Evolutionary conservation across 768 basidiomycete genomes (phyloP).

Genomic region (Mycena albidolilacea): DNA sequence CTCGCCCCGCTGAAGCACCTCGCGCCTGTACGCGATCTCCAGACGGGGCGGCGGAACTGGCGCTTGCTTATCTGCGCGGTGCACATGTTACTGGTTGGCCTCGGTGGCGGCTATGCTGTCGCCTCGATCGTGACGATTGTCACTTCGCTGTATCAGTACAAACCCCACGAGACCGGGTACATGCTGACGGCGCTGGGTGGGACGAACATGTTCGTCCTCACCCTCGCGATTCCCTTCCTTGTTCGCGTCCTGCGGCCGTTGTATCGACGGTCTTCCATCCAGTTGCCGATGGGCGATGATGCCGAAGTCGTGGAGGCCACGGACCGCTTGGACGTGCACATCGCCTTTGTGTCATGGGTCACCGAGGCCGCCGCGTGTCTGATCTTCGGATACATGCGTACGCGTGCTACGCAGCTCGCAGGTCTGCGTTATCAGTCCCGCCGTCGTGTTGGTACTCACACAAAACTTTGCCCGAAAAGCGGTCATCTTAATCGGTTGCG

Average conservation of each 20-base stretch:
- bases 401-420: constrained; percentile 28
- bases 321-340: constrained; percentile 49
- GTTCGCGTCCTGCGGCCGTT: constrained; percentile 46
- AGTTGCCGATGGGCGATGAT: background rate
- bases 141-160: constrained; percentile 46
- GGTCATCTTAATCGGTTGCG: constrained; percentile 26
- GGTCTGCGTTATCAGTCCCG: background rate
- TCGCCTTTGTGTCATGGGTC: constrained; percentile 43
- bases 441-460: too few relatives aligned
- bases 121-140: constrained; percentile 43
- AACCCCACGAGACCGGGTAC: constrained; percentile 48
- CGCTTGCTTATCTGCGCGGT: constrained; percentile 47
- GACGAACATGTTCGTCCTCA: constrained; percentile 40
- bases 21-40: constrained; percentile 36
- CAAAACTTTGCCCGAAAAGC: constrained; percentile 4
- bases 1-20: constrained; percentile 46
- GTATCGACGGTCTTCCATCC: constrained; percentile 35
- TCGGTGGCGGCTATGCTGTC: constrained; percentile 36
- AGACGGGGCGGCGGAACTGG: constrained; percentile 46
- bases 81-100: constrained; percentile 44
- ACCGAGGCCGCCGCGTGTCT: constrained; percentile 35
- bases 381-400: constrained; percentile 32
- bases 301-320: constrained; percentile 25
- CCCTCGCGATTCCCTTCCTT: constrained; percentile 41
- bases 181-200: constrained; percentile 41